A percentile compares a stretch with the other conserved stretches of the same genome.
These are phyloP conservation scores for Plasmodium cynomolgi DNA, from an alignment of 169 alveolate genomes.

Conservation along the genomic window DNA sequence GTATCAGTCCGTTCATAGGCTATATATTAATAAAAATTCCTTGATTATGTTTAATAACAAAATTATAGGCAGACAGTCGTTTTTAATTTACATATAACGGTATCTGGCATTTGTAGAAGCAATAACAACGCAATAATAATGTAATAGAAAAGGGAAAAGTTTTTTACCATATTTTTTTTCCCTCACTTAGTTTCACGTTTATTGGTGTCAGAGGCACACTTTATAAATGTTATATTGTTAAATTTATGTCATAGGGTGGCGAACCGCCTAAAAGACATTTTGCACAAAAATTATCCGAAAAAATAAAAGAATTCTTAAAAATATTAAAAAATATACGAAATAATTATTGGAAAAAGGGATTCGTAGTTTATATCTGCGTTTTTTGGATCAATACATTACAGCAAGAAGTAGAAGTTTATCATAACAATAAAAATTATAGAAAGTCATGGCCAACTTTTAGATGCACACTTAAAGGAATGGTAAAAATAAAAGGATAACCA, in stretches of 20 bases:
- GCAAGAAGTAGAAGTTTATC: background rate
- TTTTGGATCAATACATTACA: background rate
- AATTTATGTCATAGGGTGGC: background rate
- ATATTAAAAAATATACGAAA: background rate
- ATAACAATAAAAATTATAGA: too few species aligned
- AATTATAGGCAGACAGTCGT: background rate
- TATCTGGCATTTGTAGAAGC: background rate
- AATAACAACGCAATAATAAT: background rate
- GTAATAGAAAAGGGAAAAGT: background rate
- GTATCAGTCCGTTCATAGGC: background rate
- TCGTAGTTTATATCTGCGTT: background rate
- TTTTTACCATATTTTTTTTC: background rate
- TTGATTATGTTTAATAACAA: background rate
- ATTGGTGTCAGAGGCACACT: background rate
- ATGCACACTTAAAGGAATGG: background rate
- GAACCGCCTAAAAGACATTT: background rate
- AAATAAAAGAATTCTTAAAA: background rate
- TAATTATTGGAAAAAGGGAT: background rate
- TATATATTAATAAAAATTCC: background rate
- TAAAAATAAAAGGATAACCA: background rate
- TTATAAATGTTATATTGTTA: background rate
- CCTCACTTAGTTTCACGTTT: background rate
- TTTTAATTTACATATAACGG: background rate
- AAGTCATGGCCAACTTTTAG: background rate
- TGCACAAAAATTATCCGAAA: background rate